Conservation (phyloP, 805 yeast species). For the Lipomyces kockii region DNA sequence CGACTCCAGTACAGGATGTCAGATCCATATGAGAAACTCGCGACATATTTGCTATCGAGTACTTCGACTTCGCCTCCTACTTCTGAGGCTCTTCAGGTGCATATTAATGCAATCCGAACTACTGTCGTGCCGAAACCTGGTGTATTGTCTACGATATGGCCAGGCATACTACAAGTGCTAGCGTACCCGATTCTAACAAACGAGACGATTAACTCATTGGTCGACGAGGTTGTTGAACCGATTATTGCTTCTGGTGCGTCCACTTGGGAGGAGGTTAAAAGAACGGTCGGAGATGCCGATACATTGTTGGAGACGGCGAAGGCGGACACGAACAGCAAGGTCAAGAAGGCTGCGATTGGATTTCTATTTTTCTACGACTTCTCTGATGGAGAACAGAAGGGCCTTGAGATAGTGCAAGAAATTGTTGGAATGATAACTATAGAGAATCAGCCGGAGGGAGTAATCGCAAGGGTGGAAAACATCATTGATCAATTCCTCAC, state of each 20-base stretch:
- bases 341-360: slow-evolving; percentile 29
- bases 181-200: slow-evolving; percentile 4
- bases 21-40: slow-evolving; percentile 20
- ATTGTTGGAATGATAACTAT: slow-evolving; percentile 13
- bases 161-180: slow-evolving; percentile 26
- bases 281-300: slow-evolving; percentile 9
- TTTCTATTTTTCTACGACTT: slow-evolving; percentile 23
- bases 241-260: slow-evolving; percentile 14
- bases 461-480: slow-evolving; percentile 23
- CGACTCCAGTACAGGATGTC: not conserved
- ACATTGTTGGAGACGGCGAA: slow-evolving; percentile 19
- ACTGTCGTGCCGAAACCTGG: slow-evolving; percentile 21
- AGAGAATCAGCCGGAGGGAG: slow-evolving; percentile 27
- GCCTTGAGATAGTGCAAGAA: not conserved
- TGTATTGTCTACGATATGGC: slow-evolving; percentile 28
- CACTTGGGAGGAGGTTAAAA: slow-evolving; percentile 19
- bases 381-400: not conserved
- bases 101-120: slow-evolving; percentile 19
- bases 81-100: slow-evolving; percentile 8
- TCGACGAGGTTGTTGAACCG: slow-evolving; percentile 32
- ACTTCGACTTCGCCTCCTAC: slow-evolving; percentile 9
- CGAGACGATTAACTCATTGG: slow-evolving; percentile 13
- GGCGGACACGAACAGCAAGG: slow-evolving; percentile 26
- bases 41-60: slow-evolving; percentile 13
- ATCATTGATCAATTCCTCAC: slow-evolving; percentile 19